Base-by-base conservation (phyloP, 192 early-diverging fungal genomes). In the Phycomyces nitens region DNA sequence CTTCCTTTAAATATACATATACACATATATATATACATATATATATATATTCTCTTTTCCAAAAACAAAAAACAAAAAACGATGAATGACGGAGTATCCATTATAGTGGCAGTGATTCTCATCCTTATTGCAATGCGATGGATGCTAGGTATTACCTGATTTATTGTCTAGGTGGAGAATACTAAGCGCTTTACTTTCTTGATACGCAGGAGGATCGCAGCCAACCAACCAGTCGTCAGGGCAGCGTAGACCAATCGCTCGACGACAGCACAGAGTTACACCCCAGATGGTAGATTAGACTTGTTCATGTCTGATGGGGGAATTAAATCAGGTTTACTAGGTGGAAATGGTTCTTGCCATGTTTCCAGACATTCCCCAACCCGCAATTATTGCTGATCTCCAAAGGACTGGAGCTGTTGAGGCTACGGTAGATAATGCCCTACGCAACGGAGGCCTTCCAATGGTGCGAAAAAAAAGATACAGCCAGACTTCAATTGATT, bases 381-480 rank as follows among this genome's bases (percentile, higher is more conserved):
- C 87, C 20, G 85, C 90, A 27, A 89, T 94, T 53, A 77, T 84
- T 18, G 82, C 80, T 11, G 91, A 91, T 67, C 77, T 94, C 20
- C 82, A 88, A 58, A 86, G 87, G 29, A 92, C 90, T 14, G 90
- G 92, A n/a, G 90, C 88, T 11, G 89, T 91, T 20, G 87, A 90
- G 51, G 78, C 84, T 53, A 92, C 90, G 18, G 88, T 86, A 56
- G 90, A 94, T 61, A 90, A 92, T 69, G 88, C 89, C 49, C 75
- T 92, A 27, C 80, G 84, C 27, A 81, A 92, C 29, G 84, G 78
- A 53, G 75, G 77, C 10, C 68, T 87, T 24, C 82, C 83, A 23
- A 65, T 85, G 81, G 84, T 85, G 80, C 54, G 38, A 38, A 54
- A 11, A 3, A 10, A 52, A 60, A 64, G 9, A 60, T 5, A 16